Base-by-base conservation (phyloP, 345 rosid genomes). In the Clarkia xantiana region DNA sequence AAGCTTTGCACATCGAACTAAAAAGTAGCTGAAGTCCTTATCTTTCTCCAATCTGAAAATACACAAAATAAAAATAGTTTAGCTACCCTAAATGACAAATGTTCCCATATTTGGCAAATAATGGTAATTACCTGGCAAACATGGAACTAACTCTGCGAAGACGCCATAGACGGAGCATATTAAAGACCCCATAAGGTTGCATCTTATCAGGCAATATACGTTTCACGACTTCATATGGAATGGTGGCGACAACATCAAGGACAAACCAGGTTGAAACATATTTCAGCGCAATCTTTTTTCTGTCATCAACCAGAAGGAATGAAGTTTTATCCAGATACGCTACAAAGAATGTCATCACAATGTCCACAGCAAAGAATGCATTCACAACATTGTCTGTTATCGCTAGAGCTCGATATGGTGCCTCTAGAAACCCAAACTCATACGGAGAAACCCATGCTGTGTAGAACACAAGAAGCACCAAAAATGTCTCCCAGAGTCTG, bases 401-500 rank as follows among this genome's bases (percentile, higher is more conserved):
- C 2, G 77, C 65, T 0, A 89, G 80, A 17, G 65, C 65, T 42
- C 66, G 47, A 2, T 40, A 36, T 2, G 97, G 95, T 41, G 17
- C 67, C 6, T 50, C 59, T 11, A 85, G 55, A 58, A 73, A 89
- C 2, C 95, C 97, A 3, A 82, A 80, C 50, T 82, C 95, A 54
- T 85, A 89, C 1, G 95, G 94, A 0, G 90, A 85, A 3, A 74
- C 97, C 95, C 95, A 89, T 18, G 94, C 90, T 1, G 90, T 82
- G 67, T 89, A 89, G 60, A 82, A 71, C 18, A 89, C 97, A 12
- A 89, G 60, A 52, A 80, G 61, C 29, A 78, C 94, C 62, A 89
- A 53, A 56, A 73, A 85, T 0, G 74, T 66, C 49, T 80, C 80
- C 97, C 97, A 88, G 2, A 42, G 4, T 57, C 97, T 88, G 81